A percentile compares a stretch with the other conserved stretches of the same genome.
phyloP scores from a whole-genome alignment of 1,139 yeast species.

The Saccharomyces hybrid region DNA sequence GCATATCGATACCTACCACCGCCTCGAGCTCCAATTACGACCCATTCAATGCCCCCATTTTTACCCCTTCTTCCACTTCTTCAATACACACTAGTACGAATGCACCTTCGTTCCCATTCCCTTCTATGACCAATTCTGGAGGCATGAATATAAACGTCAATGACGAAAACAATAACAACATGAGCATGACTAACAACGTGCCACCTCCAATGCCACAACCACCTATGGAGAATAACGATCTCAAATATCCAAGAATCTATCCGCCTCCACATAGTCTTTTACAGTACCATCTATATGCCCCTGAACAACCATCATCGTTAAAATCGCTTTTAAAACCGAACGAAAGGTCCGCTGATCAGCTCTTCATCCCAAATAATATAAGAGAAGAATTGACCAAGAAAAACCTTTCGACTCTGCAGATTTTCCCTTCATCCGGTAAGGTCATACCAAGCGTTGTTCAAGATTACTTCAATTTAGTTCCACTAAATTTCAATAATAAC shows the following conservation, averaged over 20 bases:
- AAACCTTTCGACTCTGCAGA: conserved; percentile 75
- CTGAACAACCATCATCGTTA: conserved; percentile 73
- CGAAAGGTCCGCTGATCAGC: conserved; percentile 58
- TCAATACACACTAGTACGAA: background rate
- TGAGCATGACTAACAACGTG: background rate
- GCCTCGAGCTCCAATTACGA: background rate
- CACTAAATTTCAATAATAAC: conserved; percentile 58
- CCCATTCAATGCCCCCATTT: background rate
- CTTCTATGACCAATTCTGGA: background rate
- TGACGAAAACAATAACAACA: conserved; percentile 3
- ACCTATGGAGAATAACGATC: conserved; percentile 3
- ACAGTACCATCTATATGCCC: conserved; percentile 86
- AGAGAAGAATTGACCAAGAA: conserved; percentile 66
- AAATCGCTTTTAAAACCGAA: conserved; percentile 54
- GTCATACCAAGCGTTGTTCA: conserved; percentile 47
- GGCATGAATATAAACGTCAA: background rate
- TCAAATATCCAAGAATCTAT: conserved; percentile 28
- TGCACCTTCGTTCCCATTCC: background rate
- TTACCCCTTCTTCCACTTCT: background rate
- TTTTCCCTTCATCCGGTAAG: conserved; percentile 33
- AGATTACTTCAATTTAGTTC: conserved; percentile 78
- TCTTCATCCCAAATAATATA: conserved; percentile 66
- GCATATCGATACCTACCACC: background rate
- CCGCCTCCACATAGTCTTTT: conserved; percentile 41
- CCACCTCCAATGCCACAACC: background rate